phyloP scores from a whole-genome alignment of 768 basidiomycete species.

The Collybiopsis luxurians region DNA sequence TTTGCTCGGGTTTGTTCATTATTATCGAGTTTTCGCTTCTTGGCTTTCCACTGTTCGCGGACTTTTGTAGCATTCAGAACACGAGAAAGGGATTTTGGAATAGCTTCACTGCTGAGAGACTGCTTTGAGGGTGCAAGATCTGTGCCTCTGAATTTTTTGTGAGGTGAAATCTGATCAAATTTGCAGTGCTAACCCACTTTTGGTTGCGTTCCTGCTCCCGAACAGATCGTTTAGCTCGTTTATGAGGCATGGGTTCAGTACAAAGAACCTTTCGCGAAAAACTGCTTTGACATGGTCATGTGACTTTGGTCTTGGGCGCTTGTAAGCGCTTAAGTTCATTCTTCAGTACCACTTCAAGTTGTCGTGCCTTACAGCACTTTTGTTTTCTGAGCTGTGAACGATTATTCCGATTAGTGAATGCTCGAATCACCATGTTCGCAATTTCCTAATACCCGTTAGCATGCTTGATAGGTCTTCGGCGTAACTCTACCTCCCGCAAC shows the following conservation, averaged over 20 bases:
- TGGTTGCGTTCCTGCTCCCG: conserved; percentile 40
- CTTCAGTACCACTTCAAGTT: no score
- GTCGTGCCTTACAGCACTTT: no score
- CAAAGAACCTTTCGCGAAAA: neutral
- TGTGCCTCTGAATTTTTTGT: conserved; percentile 34
- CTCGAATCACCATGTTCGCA: no score
- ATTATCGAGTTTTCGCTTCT: conserved; percentile 35
- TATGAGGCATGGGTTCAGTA: conserved; percentile 53
- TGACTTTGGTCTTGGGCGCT: no score
- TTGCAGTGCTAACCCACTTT: conserved; percentile 32
- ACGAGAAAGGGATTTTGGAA: conserved; percentile 68
- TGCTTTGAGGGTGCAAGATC: conserved; percentile 48
- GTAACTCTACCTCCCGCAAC: no score
- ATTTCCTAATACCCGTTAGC: no score
- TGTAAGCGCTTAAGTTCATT: no score
- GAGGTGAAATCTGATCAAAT: neutral
- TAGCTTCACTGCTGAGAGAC: conserved; percentile 47
- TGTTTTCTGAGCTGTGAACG: no score
- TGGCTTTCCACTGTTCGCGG: conserved; percentile 48
- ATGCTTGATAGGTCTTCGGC: no score
- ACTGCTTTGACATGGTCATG: neutral
- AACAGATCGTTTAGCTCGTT: conserved; percentile 52
- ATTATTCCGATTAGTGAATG: no score
- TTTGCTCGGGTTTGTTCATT: conserved; percentile 19
- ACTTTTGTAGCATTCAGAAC: conserved; percentile 62